Evolutionary conservation across 2,329 filamentous ascomycete genomes (phyloP), one percentile per base, ranked within the genome.

Genomic region (Fusarium stilboides): DNA sequence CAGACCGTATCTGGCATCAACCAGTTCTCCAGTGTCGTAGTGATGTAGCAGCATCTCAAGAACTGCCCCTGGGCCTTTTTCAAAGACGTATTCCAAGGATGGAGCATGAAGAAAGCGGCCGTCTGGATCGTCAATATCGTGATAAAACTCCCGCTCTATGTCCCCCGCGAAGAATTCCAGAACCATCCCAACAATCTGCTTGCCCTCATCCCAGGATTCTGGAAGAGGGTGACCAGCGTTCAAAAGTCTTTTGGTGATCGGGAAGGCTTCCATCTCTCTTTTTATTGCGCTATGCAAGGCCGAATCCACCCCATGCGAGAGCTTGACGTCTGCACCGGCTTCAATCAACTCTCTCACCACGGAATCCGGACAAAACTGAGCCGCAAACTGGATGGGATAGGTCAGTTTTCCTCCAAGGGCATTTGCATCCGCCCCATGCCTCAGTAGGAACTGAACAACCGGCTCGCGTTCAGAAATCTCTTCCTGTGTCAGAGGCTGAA

Each of bases 321-420:
- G n/a, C 4, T 52, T 58, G 20, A 52, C 34, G 45, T 68, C 44
- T 24, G 36, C 57, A 9, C 62, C 57, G 20, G 52, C 65, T 20
- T 55, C 57, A 15, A 62, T 50, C 13, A 68, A 45, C 36, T 42
- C 39, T 2, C 47, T 51, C 5, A 58, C 24, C 3, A 54, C 44
- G 0, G 6, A 2, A 46, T 28, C 42, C 10, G 57, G 31, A 7
- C 65, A 66, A 9, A 51, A 2, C 1, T 22, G 34, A 1, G 31
- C 49, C 5, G 65, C 65, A 2, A 17, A 33, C 6, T 44, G 52
- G 8, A 58, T 49, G 8, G 62, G 62, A 13, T 55, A 58, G 19
- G 24, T 13, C 9, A 17, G 3, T 6, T 43, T 42, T 17, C 15
- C 57, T 1, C 62, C 57, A 13, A 62, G 46, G 6, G 37, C 19